A percentile compares a stretch with the other conserved stretches of the same genome.
Evolutionary conservation across 441 rosid species (phyloP).

Genomic region (Euphorbia corollata): DNA sequence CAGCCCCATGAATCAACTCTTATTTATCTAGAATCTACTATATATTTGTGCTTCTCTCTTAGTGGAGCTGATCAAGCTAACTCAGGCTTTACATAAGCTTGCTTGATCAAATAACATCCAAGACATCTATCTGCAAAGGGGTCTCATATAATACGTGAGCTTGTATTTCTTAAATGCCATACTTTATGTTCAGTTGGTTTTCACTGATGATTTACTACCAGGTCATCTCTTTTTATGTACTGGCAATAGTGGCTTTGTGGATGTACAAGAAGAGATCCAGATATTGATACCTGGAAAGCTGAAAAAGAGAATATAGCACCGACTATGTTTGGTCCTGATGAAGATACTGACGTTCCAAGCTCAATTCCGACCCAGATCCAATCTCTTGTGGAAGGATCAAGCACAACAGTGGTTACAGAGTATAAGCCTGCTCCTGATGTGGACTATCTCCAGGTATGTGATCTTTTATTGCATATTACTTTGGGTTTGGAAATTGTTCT

Average conservation of each 20-base stretch:
- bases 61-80: constrained; percentile 14
- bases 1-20: not conserved
- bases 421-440: constrained; percentile 68
- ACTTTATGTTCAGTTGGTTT: constrained; percentile 48
- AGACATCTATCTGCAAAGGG: not conserved
- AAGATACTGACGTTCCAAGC: constrained; percentile 37
- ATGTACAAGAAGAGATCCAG: constrained; percentile 40
- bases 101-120: not conserved
- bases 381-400: constrained; percentile 66
- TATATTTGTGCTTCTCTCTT: constrained; percentile 7
- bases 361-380: constrained; percentile 61
- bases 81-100: constrained; percentile 13
- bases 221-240: constrained; percentile 62
- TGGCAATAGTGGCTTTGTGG: constrained; percentile 77
- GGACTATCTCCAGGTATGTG: constrained; percentile 74
- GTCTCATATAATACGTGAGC: constrained; percentile 9
- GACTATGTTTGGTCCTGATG: constrained; percentile 47
- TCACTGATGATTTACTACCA: constrained; percentile 67
- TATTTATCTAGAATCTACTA: not conserved
- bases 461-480: constrained; percentile 11
- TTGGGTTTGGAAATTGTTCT: not conserved
- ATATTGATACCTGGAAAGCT: constrained; percentile 29
- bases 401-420: constrained; percentile 50
- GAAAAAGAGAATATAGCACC: constrained; percentile 35
- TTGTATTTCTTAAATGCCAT: constrained; percentile 30